Evolutionary conservation across 768 basidiomycete genomes (phyloP).

Genomic region (Xerocomus spinulosus): DNA sequence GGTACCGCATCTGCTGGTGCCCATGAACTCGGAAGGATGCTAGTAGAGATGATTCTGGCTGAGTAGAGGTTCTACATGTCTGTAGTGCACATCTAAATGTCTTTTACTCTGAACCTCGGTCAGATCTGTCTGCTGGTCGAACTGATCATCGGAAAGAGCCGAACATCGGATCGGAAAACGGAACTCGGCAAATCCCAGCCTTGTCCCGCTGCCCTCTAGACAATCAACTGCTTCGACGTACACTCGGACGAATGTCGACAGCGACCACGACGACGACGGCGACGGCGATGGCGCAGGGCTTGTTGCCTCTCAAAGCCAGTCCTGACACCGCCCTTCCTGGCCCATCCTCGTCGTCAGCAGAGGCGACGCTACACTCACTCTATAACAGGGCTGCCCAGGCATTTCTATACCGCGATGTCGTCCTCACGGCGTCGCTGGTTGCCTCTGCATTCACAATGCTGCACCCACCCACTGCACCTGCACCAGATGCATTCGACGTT

Average conservation of each 20-base stretch:
- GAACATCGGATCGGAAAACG: too few relatives aligned
- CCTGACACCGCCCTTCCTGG: conserved; percentile 4
- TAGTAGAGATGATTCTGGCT: conserved; percentile 34
- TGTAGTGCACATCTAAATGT: too few relatives aligned
- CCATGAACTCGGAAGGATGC: conserved; percentile 50
- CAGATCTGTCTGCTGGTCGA: too few relatives aligned
- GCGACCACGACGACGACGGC: conserved; percentile 41
- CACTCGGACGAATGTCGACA: conserved; percentile 40
- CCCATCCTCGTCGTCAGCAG: conserved; percentile 27
- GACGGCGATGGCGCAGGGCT: conserved; percentile 18
- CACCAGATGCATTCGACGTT: conserved; percentile 40
- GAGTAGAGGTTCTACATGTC: conserved; percentile 35
- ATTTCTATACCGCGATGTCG: conserved; percentile 69
- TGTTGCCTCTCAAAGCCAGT: conserved; percentile 36
- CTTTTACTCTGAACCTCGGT: too few relatives aligned
- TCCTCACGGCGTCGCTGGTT: conserved; percentile 61
- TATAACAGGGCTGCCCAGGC: conserved; percentile 76
- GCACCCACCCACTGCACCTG: conserved; percentile 33
- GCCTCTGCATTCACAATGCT: conserved; percentile 65
- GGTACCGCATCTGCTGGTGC: conserved; percentile 69
- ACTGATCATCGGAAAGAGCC: not conserved
- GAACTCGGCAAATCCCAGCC: conserved; percentile 1
- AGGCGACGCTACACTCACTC: conserved; percentile 59
- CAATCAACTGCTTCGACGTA: conserved; percentile 20
- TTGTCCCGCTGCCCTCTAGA: not conserved